Base-by-base conservation (phyloP, 768 basidiomycete genomes). In the Termitomyces sp. region DNA sequence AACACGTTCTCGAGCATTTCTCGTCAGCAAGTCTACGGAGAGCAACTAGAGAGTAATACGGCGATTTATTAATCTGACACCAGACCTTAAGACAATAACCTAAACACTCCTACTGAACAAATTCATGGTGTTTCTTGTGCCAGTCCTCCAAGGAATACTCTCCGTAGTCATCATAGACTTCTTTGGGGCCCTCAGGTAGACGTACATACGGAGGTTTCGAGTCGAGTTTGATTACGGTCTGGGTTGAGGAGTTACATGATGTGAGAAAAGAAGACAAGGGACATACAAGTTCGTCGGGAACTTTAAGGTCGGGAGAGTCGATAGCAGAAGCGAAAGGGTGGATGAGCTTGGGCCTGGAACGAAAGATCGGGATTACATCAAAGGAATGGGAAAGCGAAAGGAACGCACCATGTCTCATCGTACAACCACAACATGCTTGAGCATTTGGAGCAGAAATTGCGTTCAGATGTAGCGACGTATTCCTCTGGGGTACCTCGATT, bases 281-380 rank as follows among this genome's bases (percentile, higher is more conserved):
- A 41, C 41, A 28, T 18, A 58, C 62, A 4, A 63, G 49, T 9
- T 73, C 74, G 13, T 78, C 71, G 2, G 85, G 83, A 0, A 64
- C 59, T 36, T 78, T 76, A 15, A 87, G 75, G n/a, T 79, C 74
- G 2, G 84, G 85, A 4, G 75, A 76, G 55, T 87, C 86, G 51
- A 87, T 85, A 0, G 78, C 85, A 29, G 84, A 84, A 9, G 86
- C 86, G 60, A 87, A 88, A 3, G 86, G 86, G 55, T 87, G 86
- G 34, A 88, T 72, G 0, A 81, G 64, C 28, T 86, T 82, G 0
- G 85, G 84, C 85, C 85, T 87, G 47, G 22, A 1, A 6, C n/a
- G 26, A 20, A 22, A 13, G 44, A 29, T 46, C 1, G 2, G 24
- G n/a, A 55, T 37, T 9, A 29, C 5, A 18, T 18, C 12, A n/a